Evolutionary conservation across 768 basidiomycete genomes (phyloP), one percentile per base, ranked within the genome.

Genomic region (Hypsizygus marmoreus): DNA sequence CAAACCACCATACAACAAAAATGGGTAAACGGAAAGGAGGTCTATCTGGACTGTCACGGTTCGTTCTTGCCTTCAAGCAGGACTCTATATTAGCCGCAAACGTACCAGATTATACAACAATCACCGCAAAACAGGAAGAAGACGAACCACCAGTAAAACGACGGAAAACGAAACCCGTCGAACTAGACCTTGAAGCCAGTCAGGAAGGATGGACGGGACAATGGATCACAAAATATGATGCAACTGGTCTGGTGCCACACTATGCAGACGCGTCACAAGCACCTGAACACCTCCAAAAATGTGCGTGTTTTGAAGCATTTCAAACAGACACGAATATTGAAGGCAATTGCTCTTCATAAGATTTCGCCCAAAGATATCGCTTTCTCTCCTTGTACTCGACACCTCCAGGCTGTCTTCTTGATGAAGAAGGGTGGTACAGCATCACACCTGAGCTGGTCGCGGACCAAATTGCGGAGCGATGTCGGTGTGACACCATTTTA

Each of bases 391-490:
- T 81, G 23, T 94, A 92, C 55, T 79, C 84, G 19, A 65, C 82
- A 13, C 64, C 66, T 9, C 73, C 76, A 0, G 93, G 94, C 0
- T 91, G 93, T 60, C 73, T 97, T 2, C 71, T 98, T 9, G 97
- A 98, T 53, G 82, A 89, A 54, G 92, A 95, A 63, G 95, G 95
- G n/a, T 97, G 95, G 95, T 98, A 88, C 67, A 93, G 89, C 50
- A 86, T 98, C 47, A 99, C 97, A 0, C 95, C 97, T 0, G 94
- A 98, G 58, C 76, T 76, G 29, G 82, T 99, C n/a, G 97, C 95
- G 6, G 67, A 80, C 49, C 94, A 92, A 62, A 97, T 97, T 34
- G 95, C 97, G 0, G 88, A 95, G 54, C 75, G 95, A 17, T 97
- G 95, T 72, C 80, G 88, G 6, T 91, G 87, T 52, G 82, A 82